Evolutionary conservation across 2,329 filamentous ascomycete species (phyloP), one percentile per base, ranked within the genome.

Genomic region (Penicillium paneum): DNA sequence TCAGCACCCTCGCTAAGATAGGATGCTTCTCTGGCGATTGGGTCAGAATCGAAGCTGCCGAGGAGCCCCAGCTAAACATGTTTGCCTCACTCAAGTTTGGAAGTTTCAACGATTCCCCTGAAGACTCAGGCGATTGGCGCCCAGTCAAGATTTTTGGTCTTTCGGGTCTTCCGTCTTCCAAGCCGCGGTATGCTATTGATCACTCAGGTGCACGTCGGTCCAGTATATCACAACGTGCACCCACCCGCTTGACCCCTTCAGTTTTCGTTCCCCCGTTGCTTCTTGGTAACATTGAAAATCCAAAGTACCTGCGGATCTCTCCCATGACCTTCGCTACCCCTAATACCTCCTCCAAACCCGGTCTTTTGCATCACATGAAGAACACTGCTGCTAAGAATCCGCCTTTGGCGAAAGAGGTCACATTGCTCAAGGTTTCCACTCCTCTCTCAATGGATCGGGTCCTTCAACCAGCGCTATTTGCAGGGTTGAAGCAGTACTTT

Each of bases 11-110:
- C 19, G 88, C 90, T 13, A 91, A 92, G 63, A 88, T 99, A 50
- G 92, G 93, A 15, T 97, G 93, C 72, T 99, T 99, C 69, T 97
- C 93, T 0, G 94, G 94, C 29, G 94, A 99, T 68, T 99, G 94
- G 94, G 91, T 96, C 11, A 86, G 88, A 21, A 79, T 97, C 11
- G 91, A 96, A 74, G 81, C 84, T 6, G 83, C 89, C 0, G 82
- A 89, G 61, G 90, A 91, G 67, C 88, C 90, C 2, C 71, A 74
- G 52, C 49, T 69, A n/a, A 75, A 76, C 32, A 55, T 87, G 83
- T 21, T 76, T 79, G 15, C 88, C 84, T 70, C 88, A 80, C 17
- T 83, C 84, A 61, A 88, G 82, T 47, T 89, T 86, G 69, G 74
- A 57, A 66, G 68, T 53, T 69, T 76, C 41, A 71, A 67, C 43